Base-by-base conservation (phyloP, 2,329 filamentous ascomycete genomes). In the Metarhizium rileyi region DNA sequence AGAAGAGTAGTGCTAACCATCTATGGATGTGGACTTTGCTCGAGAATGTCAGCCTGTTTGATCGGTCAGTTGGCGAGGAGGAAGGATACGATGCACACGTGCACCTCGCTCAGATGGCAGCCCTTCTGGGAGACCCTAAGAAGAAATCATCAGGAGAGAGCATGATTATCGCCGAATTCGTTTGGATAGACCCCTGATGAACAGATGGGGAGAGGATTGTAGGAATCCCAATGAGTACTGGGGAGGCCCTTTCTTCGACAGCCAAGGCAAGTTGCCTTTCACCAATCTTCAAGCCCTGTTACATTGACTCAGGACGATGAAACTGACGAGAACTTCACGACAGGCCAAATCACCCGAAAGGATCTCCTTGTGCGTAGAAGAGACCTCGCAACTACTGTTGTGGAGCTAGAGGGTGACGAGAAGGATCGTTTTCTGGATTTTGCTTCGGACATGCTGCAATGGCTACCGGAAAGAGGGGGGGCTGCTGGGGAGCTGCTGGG, bases 1-100 rank as follows among this genome's bases (percentile, higher is more conserved):
- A 10, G 23, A 22, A 22, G 30, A 47, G 23, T 23, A 5, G 6
- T 42, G 9, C 35, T 51, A 43, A 52, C 44, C 44, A n/a, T n/a
- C n/a, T 20, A 5, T 30, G 57, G 56, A 57, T 59, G 53, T 58
- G 56, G 56, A 53, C 58, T 46, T 28, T 58, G 3, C 12, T 56
- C n/a, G 53, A 59, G 28, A 41, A 53, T 41, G 42, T 51, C 10
- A 54, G 33, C 30, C 26, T 58, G 2, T 57, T 59, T 38, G 52
- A 42, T 3, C 27, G 44, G 3, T 51, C 52, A 20, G 50, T 45
- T 22, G 53, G 48, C 25, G 33, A 55, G 9, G 52, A 55, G 25
- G 56, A 53, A 9, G 50, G 52, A 36, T 58, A 58, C 20, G 53
- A 57, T 41, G 52, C 53, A 7, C 55, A 58, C 12, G 51, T 56